These are phyloP conservation scores for Mollisiaceae sp. DNA, from an alignment of 2,329 filamentous ascomycete species.

Conservation along the genomic window DNA sequence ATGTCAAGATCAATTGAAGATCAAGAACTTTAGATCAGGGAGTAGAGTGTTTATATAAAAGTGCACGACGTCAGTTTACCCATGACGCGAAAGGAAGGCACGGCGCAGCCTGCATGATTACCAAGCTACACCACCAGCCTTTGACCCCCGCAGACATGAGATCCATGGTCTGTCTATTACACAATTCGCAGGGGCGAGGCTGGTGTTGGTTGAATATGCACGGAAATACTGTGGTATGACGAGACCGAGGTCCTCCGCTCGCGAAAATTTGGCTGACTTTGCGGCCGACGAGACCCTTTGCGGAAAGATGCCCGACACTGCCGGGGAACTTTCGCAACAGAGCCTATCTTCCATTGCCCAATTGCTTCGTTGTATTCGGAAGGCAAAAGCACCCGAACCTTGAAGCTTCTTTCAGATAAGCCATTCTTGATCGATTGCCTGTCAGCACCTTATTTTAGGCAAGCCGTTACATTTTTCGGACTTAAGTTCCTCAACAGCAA, in stretches of 20 bases:
- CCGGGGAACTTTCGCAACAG: neutral
- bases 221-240: neutral
- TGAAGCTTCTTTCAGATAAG: neutral
- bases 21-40: too few species aligned
- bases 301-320: neutral
- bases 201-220: neutral
- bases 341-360: neutral
- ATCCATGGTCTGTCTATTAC: slow-evolving; percentile 2
- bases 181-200: neutral
- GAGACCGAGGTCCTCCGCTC: neutral
- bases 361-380: too few species aligned
- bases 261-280: neutral
- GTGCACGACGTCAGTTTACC: neutral
- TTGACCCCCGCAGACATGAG: neutral
- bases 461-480: neutral
- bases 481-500: neutral
- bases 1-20: neutral
- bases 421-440: neutral
- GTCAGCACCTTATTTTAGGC: slow-evolving; percentile 2
- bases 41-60: neutral
- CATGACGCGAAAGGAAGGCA: neutral
- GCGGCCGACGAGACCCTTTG: neutral
- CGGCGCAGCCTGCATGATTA: neutral
- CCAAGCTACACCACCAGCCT: neutral
- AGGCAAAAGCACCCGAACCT: neutral